Conservation (phyloP, 2,329 filamentous ascomycete species). For the Scolecobasidium constrictum region DNA sequence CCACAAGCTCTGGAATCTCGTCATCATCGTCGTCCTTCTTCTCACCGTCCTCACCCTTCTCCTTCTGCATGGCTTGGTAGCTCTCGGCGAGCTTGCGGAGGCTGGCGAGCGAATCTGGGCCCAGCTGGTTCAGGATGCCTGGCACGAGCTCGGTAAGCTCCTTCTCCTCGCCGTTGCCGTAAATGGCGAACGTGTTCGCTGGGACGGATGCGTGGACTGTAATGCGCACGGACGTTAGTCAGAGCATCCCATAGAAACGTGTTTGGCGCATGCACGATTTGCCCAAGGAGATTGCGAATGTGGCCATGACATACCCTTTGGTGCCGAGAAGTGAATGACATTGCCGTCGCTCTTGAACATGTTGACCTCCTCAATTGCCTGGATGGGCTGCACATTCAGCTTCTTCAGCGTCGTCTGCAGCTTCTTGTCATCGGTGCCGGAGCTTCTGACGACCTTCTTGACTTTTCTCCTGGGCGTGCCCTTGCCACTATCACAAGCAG, state of each 20-base stretch:
- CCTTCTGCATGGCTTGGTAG: constrained; percentile 99
- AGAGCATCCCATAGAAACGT: neutral
- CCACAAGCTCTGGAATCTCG: constrained; percentile 94
- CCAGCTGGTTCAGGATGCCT: constrained; percentile 98
- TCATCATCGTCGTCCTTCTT: constrained; percentile 60
- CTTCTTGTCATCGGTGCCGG: constrained; percentile 98
- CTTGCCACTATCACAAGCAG: constrained; percentile 60
- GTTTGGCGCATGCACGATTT: neutral
- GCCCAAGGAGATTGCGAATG: neutral
- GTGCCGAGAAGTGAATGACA: constrained; percentile 97
- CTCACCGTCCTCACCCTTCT: constrained; percentile 64
- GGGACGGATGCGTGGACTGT: constrained; percentile 93
- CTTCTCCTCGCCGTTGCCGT: constrained; percentile 98
- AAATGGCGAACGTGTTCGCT: constrained; percentile 99
- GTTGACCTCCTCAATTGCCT: constrained; percentile 99
- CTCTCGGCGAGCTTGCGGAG: constrained; percentile 97
- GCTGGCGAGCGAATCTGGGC: constrained; percentile 92
- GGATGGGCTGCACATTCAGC: constrained; percentile 98
- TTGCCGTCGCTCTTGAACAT: constrained; percentile 99
- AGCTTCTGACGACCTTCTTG: constrained; percentile 92
- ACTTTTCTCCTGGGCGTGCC: constrained; percentile 95
- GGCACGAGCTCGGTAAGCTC: constrained; percentile 98
- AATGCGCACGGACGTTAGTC: neutral
- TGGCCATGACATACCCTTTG: constrained; percentile 64
- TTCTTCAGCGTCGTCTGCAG: constrained; percentile 96